These are phyloP conservation scores for Piloderma croceum DNA, from an alignment of 768 basidiomycete species.

Conservation along the genomic window DNA sequence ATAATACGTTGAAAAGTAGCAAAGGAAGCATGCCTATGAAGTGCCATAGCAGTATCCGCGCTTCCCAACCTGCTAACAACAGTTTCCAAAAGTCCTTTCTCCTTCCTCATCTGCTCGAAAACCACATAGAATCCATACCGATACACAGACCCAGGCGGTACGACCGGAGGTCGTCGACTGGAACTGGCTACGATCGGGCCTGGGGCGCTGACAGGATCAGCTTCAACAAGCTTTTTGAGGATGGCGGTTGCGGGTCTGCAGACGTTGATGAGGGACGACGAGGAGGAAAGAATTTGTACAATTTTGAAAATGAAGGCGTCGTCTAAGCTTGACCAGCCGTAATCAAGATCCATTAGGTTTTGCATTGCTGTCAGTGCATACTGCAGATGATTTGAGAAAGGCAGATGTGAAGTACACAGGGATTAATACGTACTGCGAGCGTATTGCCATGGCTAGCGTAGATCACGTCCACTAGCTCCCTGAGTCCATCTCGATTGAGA, in stretches of 20 bases:
- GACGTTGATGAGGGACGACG: conserved; percentile 78
- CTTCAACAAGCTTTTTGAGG: conserved; percentile 83
- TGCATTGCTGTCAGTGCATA: conserved; percentile 84
- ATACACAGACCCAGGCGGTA: conserved; percentile 68
- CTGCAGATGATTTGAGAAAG: conserved; percentile 30
- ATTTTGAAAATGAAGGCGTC: conserved; percentile 70
- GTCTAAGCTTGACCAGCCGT: conserved; percentile 75
- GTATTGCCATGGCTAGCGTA: conserved; percentile 69
- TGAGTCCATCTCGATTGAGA: conserved; percentile 63
- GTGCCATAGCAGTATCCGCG: conserved; percentile 79
- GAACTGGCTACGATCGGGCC: conserved; percentile 54
- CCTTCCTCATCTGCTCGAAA: conserved; percentile 76
- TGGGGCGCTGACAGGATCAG: conserved; percentile 66
- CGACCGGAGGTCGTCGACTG: conserved; percentile 46
- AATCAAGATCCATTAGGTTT: conserved; percentile 81
- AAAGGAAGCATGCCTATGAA: conserved; percentile 56
- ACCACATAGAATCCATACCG: conserved; percentile 81
- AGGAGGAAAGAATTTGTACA: conserved; percentile 72
- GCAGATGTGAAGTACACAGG: conserved; percentile 2
- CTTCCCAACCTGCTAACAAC: conserved; percentile 77
- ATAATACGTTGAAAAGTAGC: background rate
- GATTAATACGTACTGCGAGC: conserved; percentile 56
- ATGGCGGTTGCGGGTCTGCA: conserved; percentile 89
- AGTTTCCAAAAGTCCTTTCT: conserved; percentile 65
- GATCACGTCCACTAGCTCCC: conserved; percentile 67